Evolutionary conservation across 345 rosid species (phyloP).

Genomic region (Eucalyptus lansdowneana): DNA sequence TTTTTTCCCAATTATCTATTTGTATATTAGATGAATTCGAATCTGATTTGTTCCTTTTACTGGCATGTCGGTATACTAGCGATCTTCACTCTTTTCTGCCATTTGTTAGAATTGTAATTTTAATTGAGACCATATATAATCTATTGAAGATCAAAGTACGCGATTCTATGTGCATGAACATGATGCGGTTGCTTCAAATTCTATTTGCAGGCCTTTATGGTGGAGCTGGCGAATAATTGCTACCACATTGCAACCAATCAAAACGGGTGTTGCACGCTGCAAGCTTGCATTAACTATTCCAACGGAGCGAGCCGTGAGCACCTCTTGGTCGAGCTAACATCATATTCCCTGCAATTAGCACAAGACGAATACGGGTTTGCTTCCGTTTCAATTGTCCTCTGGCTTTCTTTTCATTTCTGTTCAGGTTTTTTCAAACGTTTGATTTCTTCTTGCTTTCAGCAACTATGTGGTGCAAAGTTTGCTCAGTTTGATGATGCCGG

Average conservation of each 20-base stretch:
- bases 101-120: background rate
- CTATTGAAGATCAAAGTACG: background rate
- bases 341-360: constrained; percentile 11
- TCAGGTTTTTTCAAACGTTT: background rate
- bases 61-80: background rate
- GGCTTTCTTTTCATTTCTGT: background rate
- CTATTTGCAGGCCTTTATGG: constrained; percentile 11
- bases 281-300: constrained; percentile 4
- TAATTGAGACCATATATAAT: background rate
- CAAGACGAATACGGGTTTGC: constrained; percentile 27
- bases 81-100: background rate
- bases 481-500: background rate
- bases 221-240: constrained; percentile 7
- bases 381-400: background rate
- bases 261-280: constrained; percentile 26
- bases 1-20: background rate
- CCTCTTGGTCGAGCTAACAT: constrained; percentile 2
- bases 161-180: background rate
- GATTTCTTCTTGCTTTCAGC: background rate
- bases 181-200: background rate
- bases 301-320: background rate
- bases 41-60: background rate
- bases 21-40: background rate
- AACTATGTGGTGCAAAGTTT: constrained; percentile 41
- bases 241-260: constrained; percentile 19